Percentiles rank a stretch among this genome's conserved stretches.
phyloP scores from a whole-genome alignment of 768 basidiomycete genomes.

The Russula dissimulans region DNA sequence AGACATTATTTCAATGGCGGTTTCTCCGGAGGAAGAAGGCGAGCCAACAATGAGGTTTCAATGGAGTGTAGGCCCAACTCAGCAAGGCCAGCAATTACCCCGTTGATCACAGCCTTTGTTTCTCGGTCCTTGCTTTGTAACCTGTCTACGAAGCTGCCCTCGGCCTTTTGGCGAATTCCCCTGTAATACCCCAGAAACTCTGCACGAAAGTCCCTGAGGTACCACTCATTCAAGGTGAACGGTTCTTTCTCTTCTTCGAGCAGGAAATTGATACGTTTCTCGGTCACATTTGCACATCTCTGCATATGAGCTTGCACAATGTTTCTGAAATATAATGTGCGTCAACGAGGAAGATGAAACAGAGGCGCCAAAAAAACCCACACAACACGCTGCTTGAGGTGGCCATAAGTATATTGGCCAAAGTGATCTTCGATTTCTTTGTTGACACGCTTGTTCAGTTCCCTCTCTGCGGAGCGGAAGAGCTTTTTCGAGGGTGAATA shows the following conservation, averaged over 20 bases:
- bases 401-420: slow-evolving; percentile 15
- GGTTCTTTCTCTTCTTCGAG: slow-evolving; percentile 15
- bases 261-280: slow-evolving; percentile 5
- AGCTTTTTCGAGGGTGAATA: slow-evolving; percentile 14
- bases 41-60: slow-evolving; percentile 35
- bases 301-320: slow-evolving; percentile 9
- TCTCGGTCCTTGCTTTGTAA: background rate
- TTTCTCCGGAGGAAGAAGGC: slow-evolving; percentile 45
- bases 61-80: slow-evolving; percentile 33
- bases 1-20: slow-evolving; percentile 57
- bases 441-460: slow-evolving; percentile 16
- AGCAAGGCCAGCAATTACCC: slow-evolving; percentile 29
- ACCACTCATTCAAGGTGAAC: slow-evolving; percentile 22
- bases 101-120: background rate
- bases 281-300: background rate
- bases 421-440: slow-evolving; percentile 19
- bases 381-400: slow-evolving; percentile 18
- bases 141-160: background rate
- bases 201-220: slow-evolving; percentile 27
- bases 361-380: background rate
- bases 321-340: background rate
- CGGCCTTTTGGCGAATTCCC: slow-evolving; percentile 18
- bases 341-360: background rate
- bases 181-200: slow-evolving; percentile 47
- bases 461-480: slow-evolving; percentile 17